Conservation (phyloP, 352 stramenopile species). For the Phytopythium aichiense region DNA sequence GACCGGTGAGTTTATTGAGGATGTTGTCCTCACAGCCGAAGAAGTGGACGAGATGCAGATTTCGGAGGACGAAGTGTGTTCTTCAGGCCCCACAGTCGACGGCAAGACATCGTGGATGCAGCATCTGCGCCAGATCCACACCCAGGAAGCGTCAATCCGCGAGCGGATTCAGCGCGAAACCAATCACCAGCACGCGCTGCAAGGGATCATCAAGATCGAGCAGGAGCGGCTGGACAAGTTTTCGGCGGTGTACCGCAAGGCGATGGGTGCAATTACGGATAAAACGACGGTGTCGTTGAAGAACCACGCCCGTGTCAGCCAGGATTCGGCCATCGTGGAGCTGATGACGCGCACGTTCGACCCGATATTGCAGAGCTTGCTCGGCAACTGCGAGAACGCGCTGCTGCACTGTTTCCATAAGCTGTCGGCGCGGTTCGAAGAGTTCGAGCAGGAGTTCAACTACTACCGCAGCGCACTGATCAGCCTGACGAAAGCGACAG, state of each 20-base stretch:
- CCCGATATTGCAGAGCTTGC: constrained; percentile 55
- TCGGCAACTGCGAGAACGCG: constrained; percentile 68
- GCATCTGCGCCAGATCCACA: constrained; percentile 48
- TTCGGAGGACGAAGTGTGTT: constrained; percentile 61
- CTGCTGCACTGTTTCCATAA: constrained; percentile 61
- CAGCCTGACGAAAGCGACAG: constrained; percentile 28
- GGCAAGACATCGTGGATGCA: constrained; percentile 41
- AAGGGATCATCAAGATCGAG: constrained; percentile 72
- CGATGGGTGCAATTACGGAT: constrained; percentile 39
- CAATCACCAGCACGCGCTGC: constrained; percentile 53
- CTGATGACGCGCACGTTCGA: constrained; percentile 69
- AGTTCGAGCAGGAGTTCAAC: constrained; percentile 75
- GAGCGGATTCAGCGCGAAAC: constrained; percentile 46
- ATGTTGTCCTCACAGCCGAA: constrained; percentile 49
- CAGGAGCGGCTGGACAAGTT: constrained; percentile 55
- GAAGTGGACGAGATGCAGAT: constrained; percentile 64
- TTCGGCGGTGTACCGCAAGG: constrained; percentile 54
- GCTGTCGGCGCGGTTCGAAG: constrained; percentile 55
- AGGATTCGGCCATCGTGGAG: constrained; percentile 56
- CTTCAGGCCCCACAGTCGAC: constrained; percentile 13
- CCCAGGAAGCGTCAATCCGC: constrained; percentile 49
- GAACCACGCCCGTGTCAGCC: constrained; percentile 52
- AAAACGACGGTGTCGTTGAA: constrained; percentile 44
- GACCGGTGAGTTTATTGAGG: constrained; percentile 46
- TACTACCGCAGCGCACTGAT: constrained; percentile 70